Base-by-base conservation (phyloP, 495 filamentous ascomycete genomes). In the Hypomontagnella monticulosa region DNA sequence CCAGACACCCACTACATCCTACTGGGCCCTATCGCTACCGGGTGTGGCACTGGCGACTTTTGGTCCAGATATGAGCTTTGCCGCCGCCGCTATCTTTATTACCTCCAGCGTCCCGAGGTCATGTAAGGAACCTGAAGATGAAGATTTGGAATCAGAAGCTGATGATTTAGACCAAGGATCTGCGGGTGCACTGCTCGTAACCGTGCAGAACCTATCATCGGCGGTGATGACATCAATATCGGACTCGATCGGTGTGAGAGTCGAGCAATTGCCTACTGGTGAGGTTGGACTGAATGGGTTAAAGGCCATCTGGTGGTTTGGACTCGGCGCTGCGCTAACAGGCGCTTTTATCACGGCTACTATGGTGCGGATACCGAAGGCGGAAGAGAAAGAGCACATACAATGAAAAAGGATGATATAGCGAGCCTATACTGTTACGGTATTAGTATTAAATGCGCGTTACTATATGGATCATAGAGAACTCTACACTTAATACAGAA, bases 141-240 rank as follows among this genome's bases (percentile, higher is more conserved):
- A n/a, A n/a, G n/a, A n/a, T n/a, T n/a, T n/a, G n/a, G n/a, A n/a
- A n/a, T n/a, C n/a, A n/a, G n/a, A n/a, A n/a, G n/a, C n/a, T n/a
- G n/a, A n/a, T n/a, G n/a, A n/a, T n/a, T n/a, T n/a, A n/a, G n/a
- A 88, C 57, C 87, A 91, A 66, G 88, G 88, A 4, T 75, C 88
- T 4, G 87, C 85, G 0, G 87, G 85, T 0, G 83, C 78, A 9
- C 73, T 92, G 15, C 81, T 91, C 6, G 86, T 80, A 38, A 91
- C 88, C 0, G 77, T 87, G 10, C 85, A 92, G 47, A 91, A 91
- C 56, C 37, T 72, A 12, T 33, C 73, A 64, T 72, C 75, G 5
- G 82, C 82, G 2, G 75, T 84, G 5, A 78, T 82, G 52, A 82
- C 79, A 0, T 73, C 73, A 47, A 67, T 83, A 0, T 78, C 76